Base-by-base conservation (phyloP, 1,139 yeast species). In the Lodderomyces parapsilosis region DNA sequence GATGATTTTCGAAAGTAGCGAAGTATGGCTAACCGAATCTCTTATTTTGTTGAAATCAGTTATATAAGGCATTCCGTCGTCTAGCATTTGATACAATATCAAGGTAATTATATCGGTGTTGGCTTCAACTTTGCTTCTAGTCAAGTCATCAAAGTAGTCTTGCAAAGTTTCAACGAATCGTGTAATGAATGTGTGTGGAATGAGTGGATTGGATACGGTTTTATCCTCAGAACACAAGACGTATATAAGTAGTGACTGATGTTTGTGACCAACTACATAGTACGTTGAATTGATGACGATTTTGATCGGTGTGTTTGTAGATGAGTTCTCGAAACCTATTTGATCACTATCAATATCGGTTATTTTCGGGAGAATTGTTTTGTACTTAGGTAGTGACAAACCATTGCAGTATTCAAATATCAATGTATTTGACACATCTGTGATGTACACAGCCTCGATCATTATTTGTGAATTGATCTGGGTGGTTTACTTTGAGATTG, bases 41-140 rank as follows among this genome's bases (percentile, higher is more conserved):
- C 81, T 71, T 35, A 91, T 62, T 41, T 80, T 76, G 58, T 89
- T 90, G 41, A 81, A 69, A 51, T 89, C 96, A 0, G 91, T 83
- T 40, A 78, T 70, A 50, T 78, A 76, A 0, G 96, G 96, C 19
- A 74, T 70, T 1, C 94, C 93, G 39, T 81, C 83, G 53, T 88
- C 96, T 19, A 90, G 59, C 81, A 88, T 80, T 55, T 87, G 66
- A 43, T 56, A 58, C 10, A 71, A 53, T 20, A 73, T 48, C 51
- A 86, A 65, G 37, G 84, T 74, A 48, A 87, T 65, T 4, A 86
- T 76, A 56, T 86, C 93, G 49, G 74, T 74, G 56, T 86, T 83
- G 35, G 82, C 73, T 50, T 79, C 84, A 11, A 89, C 67, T 52
- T 82, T 83, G 2, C 80, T 62, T 2, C 81, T 71, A 30, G 86